phyloP scores from a whole-genome alignment of 257 asterid species.

The Hygrophila difformis region DNA sequence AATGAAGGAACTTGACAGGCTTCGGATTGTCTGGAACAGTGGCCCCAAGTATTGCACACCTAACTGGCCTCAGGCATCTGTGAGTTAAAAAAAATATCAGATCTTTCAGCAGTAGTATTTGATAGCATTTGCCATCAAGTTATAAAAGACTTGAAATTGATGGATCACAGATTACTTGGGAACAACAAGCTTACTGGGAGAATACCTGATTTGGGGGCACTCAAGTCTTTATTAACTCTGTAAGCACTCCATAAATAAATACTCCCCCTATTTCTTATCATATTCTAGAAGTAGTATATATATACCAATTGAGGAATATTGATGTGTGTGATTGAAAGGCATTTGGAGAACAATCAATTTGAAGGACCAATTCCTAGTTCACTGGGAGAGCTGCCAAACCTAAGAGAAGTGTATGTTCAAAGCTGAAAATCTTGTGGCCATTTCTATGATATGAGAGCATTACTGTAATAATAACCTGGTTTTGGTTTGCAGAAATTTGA shows the following conservation, averaged over 20 bases:
- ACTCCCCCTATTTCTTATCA: not conserved
- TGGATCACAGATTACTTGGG: constrained; percentile 62
- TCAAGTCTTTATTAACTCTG: constrained; percentile 51
- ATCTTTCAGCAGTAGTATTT: too few relatives aligned
- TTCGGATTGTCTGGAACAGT: constrained; percentile 51
- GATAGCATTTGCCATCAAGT: not conserved
- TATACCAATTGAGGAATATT: not conserved
- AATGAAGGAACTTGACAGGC: constrained; percentile 62
- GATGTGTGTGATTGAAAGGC: constrained; percentile 28
- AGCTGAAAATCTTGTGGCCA: not conserved
- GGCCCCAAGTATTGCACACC: constrained; percentile 35
- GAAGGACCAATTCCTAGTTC: constrained; percentile 59
- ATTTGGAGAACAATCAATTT: constrained; percentile 67
- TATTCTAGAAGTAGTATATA: too few relatives aligned
- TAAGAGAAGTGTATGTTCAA: constrained; percentile 51
- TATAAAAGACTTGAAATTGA: not conserved
- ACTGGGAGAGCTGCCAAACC: constrained; percentile 44
- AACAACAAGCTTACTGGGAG: constrained; percentile 51
- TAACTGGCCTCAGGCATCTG: constrained; percentile 65
- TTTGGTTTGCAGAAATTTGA: too few relatives aligned
- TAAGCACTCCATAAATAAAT: constrained; percentile 35
- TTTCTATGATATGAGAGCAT: too few relatives aligned
- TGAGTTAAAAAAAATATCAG: constrained; percentile 21
- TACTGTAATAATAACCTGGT: too few relatives aligned
- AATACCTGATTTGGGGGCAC: constrained; percentile 57